These are phyloP conservation scores for Chlorociboria aeruginascens DNA, from an alignment of 495 filamentous ascomycete species.

Conservation along the genomic window DNA sequence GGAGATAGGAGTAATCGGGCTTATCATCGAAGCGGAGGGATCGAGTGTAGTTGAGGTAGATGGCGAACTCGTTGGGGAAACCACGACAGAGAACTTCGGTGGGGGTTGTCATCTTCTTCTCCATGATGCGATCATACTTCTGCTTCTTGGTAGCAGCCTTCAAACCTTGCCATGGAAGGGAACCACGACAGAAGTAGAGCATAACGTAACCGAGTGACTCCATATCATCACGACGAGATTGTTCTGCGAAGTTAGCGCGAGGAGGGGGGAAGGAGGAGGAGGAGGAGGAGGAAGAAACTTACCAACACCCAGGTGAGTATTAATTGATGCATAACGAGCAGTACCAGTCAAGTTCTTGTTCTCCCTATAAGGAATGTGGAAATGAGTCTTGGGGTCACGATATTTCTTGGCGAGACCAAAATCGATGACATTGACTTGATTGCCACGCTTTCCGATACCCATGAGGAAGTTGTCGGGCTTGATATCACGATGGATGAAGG, in stretches of 20 bases:
- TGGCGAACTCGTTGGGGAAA: conserved; percentile 97
- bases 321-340: conserved; percentile 98
- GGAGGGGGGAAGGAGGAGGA: neutral
- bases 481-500: conserved; percentile 99
- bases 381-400: conserved; percentile 98
- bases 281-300: conserved; percentile 21
- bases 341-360: conserved; percentile 99
- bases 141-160: conserved; percentile 99
- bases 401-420: conserved; percentile 99
- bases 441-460: conserved; percentile 99
- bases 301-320: conserved; percentile 95
- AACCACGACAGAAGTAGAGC: conserved; percentile 98
- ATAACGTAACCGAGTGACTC: conserved; percentile 97
- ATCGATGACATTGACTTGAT: conserved; percentile 99
- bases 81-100: conserved; percentile 96
- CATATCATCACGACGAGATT: conserved; percentile 99
- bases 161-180: conserved; percentile 93
- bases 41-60: conserved; percentile 97
- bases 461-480: conserved; percentile 99
- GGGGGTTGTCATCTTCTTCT: conserved; percentile 99
- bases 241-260: conserved; percentile 47
- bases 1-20: conserved; percentile 96
- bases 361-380: conserved; percentile 99
- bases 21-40: conserved; percentile 98
- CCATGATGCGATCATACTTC: conserved; percentile 99